Percentiles rank a stretch among this genome's conserved stretches.
These are phyloP conservation scores for Ophiostoma sp. DNA, from an alignment of 2,329 filamentous ascomycete genomes.

Conservation along the genomic window DNA sequence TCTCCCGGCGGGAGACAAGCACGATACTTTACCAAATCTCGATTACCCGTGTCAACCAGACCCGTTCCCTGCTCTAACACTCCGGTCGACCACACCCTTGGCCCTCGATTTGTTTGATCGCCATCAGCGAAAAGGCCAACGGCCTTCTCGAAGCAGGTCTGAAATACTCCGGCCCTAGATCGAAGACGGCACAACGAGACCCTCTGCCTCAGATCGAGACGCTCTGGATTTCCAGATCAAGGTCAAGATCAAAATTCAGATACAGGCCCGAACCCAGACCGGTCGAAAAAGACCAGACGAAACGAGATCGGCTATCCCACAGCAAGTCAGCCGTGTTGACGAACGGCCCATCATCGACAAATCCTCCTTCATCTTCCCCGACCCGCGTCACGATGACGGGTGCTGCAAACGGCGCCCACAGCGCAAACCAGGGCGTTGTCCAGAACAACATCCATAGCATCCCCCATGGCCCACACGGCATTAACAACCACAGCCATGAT, in stretches of 20 bases:
- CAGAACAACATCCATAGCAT: neutral
- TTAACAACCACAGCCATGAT: slow-evolving; percentile 45
- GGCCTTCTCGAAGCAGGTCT: neutral
- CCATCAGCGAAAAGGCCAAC: neutral
- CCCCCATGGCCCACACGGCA: slow-evolving; percentile 33
- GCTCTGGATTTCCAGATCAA: neutral
- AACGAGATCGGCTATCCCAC: neutral
- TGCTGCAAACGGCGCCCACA: slow-evolving; percentile 41
- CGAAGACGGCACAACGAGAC: neutral
- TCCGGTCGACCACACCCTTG: neutral
- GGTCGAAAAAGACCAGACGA: neutral
- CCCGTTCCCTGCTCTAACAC: neutral
- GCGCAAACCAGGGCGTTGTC: slow-evolving; percentile 31
- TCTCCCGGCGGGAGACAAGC: neutral
- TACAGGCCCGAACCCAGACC: neutral
- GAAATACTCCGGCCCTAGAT: neutral
- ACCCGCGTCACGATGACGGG: slow-evolving; percentile 48
- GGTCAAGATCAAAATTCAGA: neutral
- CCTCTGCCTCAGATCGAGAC: neutral
- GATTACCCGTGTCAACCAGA: neutral
- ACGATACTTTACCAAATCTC: neutral
- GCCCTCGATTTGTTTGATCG: slow-evolving; percentile 5
- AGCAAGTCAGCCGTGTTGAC: neutral
- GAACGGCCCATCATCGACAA: neutral
- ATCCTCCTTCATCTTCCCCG: neutral